Base-by-base conservation (phyloP, 352 stramenopile species). In the Aphanomyces stellatus region DNA sequence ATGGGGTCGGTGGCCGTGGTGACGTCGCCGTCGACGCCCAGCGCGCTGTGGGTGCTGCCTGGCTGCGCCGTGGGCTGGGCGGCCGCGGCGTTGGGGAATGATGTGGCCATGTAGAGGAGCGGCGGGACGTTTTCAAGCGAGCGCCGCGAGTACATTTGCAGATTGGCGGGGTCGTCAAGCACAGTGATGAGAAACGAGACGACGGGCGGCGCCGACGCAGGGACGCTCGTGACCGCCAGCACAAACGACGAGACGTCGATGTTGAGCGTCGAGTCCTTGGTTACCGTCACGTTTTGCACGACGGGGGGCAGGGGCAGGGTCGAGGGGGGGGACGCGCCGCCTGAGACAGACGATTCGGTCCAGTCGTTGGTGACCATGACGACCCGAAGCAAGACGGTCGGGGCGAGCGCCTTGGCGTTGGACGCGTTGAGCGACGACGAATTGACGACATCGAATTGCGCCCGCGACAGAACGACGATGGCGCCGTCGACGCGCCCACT, bases 171-270 rank as follows among this genome's bases (percentile, higher is more conserved):
- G 1, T 71, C 78, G 0, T 51, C 65, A 0, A 92, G 37, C 6
- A 90, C 75, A 51, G 87, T 71, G 30, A 92, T 76, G 2, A 73
- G 64, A 1, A 92, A 51, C 2, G 80, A 85, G 3, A 88, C 22
- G 0, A 87, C 74, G 0, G 79, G 67, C 19, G 73, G 81, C 0
- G 77, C 66, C 4, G 87, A 49, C 42, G 88, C 30, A n/a, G 37
- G 37, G 37, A 46, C 41, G 73, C 37, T 7, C 24, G n/a, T n/a
- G n/a, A n/a, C n/a, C n/a, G n/a, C n/a, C n/a, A n/a, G 35, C 4
- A 89, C 8, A 0, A 92, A 68, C 4, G 73, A 30, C 0, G 80
- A 81, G 34, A 92, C 75, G 24, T 92, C 74, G 19, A 67, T 59
- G 22, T 13, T 15, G 10, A 67, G 22, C 11, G 48, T 46, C 11